Base-by-base conservation (phyloP, 139 green algal species). In the Micractinium conductrix region DNA sequence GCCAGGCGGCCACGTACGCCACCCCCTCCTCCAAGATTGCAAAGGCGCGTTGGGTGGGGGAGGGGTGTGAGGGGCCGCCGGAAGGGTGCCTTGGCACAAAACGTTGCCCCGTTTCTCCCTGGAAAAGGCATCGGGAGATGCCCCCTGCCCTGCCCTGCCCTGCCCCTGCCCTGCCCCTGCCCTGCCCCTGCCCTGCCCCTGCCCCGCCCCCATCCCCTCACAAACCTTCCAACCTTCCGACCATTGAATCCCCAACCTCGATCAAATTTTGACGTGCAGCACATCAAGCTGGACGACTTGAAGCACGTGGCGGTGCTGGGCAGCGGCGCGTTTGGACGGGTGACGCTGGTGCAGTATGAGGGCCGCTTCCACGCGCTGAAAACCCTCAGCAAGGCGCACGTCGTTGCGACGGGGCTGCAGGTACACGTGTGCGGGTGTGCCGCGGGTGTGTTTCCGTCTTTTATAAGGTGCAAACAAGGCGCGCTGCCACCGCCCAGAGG, bases 251-350 rank as follows among this genome's bases (percentile, higher is more conserved):
- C n/a, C n/a, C n/a, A n/a, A n/a, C n/a, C n/a, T n/a, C n/a, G n/a
- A n/a, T n/a, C n/a, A n/a, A n/a, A n/a, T n/a, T n/a, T n/a, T n/a
- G n/a, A n/a, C 26, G 26, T 8, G 22, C 74, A 78, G 62, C 33
- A 83, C 10, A 48, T 93, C 22, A 83, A 82, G 40, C 84, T 93
- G 44, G 69, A 58, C 1, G 93, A 98, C 38, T 80, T 96, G 17
- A 63, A 95, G 67, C 85, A 92, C 55, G 45, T 96, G 43, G 91
- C 90, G 8, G 79, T 93, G n/a, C 91, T 99, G 78, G 96, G 96
- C 24, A 88, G 91, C 43, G 96, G 96, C 53, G 95, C 94, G 63
- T 98, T 98, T 89, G 96, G 95, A 1, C 89, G 91, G 48, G 96
- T 99, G 24, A 88, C 92, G 24, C 93, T 99, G 17, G 96, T 98